Base-by-base conservation (phyloP, 192 early-diverging fungal species). In the Coemansia biformis region DNA sequence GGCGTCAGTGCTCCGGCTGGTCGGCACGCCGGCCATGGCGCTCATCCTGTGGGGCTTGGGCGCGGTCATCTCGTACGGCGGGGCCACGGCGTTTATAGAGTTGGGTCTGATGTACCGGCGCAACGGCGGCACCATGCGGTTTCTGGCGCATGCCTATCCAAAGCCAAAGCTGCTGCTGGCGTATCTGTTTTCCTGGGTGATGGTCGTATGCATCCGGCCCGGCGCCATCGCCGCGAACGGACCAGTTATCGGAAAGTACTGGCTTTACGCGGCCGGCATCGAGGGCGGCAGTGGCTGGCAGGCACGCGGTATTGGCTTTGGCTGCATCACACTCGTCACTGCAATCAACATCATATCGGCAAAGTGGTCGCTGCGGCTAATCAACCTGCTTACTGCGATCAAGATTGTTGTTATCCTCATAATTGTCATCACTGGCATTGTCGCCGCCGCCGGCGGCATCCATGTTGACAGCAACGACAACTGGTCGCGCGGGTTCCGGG, bases 101-200 rank as follows among this genome's bases (percentile, higher is more conserved):
- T 70, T 98, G 18, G 94, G 94, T 0, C 76, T 91, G 30, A 86
- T 86, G 72, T 78, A 90, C 40, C 88, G 90, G 4, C 59, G 68
- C 28, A 89, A 87, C 51, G 94, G 94, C 43, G 94, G 92, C 21
- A 92, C 93, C 26, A 80, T 86, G 63, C 83, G 84, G 4, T 98
- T 94, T 58, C 66, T 98, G 33, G 76, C 84, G 32, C 79, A 84
- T 38, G 86, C 86, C 5, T 83, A 62, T 43, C 69, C 55, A 2
- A 64, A 54, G 40, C 81, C 81, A 5, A 62, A 52, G 35, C 63
- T 68, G 9, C 26, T 83, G 18, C 46, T 79, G 7, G 49, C 76
- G 15, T 83, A 76, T 38, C 53, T 83, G 40, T 83, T 81, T 56
- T 65, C 75, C 12, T 66, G 73, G 46, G 54, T 53, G 22, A 75